Conservation (phyloP, 192 early-diverging fungal genomes). For the Backusella morwellensis region DNA sequence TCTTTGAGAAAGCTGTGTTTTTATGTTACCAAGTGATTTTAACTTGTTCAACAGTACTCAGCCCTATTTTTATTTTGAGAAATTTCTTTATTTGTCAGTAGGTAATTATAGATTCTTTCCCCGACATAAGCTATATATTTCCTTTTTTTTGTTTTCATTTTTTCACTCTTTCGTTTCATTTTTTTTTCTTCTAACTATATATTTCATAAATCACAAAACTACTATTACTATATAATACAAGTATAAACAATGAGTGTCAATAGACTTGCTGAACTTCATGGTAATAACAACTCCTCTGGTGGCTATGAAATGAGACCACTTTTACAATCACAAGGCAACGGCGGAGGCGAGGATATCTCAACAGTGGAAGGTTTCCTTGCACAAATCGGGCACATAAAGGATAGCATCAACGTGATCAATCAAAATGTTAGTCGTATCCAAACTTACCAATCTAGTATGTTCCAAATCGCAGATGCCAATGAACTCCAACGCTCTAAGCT, state of each 20-base stretch:
- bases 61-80: not conserved
- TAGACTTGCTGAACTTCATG: constrained; percentile 22
- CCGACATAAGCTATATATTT: constrained; percentile 1
- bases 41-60: not conserved
- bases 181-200: not conserved
- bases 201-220: not conserved
- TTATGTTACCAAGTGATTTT: not conserved
- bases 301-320: constrained; percentile 39
- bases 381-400: constrained; percentile 25
- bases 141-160: constrained; percentile 5
- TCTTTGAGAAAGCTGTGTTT: not conserved
- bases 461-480: constrained; percentile 28
- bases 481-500: constrained; percentile 16
- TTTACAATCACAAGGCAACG: constrained; percentile 22
- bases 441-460: constrained; percentile 20
- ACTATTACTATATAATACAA: not conserved
- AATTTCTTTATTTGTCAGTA: not conserved
- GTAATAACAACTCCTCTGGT: not conserved
- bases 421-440: constrained; percentile 23
- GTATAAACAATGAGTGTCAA: constrained; percentile 17
- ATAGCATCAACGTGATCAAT: constrained; percentile 26
- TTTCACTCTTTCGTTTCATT: not conserved
- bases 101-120: constrained; percentile 9
- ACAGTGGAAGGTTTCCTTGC: constrained; percentile 26
- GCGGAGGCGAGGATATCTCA: constrained; percentile 11